Conservation (phyloP, 2,329 filamentous ascomycete genomes). For the Dactylellina leptospora region DNA sequence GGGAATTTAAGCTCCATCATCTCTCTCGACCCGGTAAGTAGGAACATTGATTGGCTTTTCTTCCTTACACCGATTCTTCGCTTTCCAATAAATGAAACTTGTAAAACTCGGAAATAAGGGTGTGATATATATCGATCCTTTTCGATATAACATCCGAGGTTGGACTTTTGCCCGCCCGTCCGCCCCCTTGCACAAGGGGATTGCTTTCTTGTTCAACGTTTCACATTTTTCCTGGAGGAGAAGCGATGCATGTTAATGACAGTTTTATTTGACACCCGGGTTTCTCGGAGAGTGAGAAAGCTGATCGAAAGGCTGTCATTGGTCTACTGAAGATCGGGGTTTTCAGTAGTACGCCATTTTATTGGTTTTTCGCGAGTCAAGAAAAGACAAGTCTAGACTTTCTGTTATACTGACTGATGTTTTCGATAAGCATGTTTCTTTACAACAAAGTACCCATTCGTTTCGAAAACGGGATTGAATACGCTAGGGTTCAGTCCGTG, state of each 20-base stretch:
- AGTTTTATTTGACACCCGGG: constrained; percentile 7
- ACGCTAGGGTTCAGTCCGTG: background rate
- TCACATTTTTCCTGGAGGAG: constrained; percentile 16
- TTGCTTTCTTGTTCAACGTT: constrained; percentile 35
- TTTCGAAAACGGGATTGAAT: background rate
- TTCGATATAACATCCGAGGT: constrained; percentile 13
- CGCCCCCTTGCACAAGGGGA: constrained; percentile 8
- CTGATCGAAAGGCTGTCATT: too few species aligned
- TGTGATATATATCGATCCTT: background rate
- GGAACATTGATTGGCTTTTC: too few species aligned
- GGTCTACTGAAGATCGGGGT: too few species aligned
- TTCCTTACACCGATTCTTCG: background rate
- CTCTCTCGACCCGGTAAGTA: too few species aligned
- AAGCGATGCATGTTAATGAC: background rate
- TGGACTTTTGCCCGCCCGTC: background rate
- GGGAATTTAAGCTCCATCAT: background rate
- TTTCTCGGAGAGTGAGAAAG: background rate
- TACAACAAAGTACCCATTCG: background rate
- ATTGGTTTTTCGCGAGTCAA: background rate
- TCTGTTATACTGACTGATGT: background rate
- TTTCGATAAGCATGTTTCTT: background rate
- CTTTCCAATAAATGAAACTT: background rate
- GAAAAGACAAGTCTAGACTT: background rate
- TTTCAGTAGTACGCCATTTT: background rate
- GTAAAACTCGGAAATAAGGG: constrained; percentile 39